A percentile compares a stretch with the other conserved stretches of the same genome.
Conservation (phyloP, 345 rosid species). For the Eucalyptus leucophloia region DNA sequence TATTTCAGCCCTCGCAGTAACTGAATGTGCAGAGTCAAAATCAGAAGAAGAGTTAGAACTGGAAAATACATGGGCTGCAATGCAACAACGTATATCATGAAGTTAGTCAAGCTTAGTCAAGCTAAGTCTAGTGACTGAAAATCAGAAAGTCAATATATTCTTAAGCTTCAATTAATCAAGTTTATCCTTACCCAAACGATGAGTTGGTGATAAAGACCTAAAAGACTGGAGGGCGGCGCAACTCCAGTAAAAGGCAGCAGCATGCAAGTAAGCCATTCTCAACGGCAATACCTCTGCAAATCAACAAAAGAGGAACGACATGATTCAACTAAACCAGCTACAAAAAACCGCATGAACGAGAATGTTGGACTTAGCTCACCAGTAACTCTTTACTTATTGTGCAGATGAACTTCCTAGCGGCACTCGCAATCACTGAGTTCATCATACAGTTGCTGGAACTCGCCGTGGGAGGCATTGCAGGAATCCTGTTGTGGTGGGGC, state of each 20-base stretch:
- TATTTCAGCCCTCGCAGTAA: constrained; percentile 72
- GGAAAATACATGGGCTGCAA: neutral
- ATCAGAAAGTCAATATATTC: neutral
- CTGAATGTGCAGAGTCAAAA: constrained; percentile 7
- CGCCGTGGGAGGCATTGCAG: neutral
- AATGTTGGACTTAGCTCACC: neutral
- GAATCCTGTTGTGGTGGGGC: neutral
- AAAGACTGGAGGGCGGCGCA: neutral
- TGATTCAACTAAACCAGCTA: neutral
- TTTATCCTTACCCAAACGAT: neutral
- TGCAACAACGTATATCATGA: no score
- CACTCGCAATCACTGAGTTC: neutral
- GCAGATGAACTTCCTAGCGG: neutral
- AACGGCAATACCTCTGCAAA: neutral
- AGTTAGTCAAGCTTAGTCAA: no score
- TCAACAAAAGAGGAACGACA: neutral
- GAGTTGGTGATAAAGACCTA: neutral
- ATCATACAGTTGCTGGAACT: neutral
- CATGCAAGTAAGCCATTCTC: neutral
- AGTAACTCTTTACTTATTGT: neutral
- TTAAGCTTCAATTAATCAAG: neutral
- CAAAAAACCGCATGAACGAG: neutral
- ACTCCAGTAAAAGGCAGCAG: neutral
- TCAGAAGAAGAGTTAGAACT: neutral
- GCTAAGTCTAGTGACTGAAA: neutral